Percentiles rank a stretch among this genome's conserved stretches.
These are phyloP conservation scores for Fusarium temperatum DNA, from an alignment of 2,329 filamentous ascomycete genomes.

Conservation along the genomic window DNA sequence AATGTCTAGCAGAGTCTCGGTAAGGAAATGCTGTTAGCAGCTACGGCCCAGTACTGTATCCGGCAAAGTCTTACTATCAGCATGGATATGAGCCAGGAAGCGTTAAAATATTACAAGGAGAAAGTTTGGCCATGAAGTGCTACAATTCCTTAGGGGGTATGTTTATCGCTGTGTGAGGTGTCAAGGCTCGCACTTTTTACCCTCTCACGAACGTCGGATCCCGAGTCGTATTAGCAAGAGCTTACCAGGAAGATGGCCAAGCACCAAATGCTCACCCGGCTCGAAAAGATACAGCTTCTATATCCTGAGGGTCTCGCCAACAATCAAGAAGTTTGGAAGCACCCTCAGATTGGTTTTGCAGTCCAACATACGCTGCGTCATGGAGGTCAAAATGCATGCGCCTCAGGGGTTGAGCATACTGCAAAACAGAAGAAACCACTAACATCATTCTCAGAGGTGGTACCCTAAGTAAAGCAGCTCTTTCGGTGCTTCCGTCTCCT, in stretches of 20 bases:
- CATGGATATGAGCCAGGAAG: not conserved
- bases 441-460: not conserved
- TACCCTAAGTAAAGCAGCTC: not conserved
- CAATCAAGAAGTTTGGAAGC: not conserved
- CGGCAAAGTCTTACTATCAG: not conserved
- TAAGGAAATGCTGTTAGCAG: not conserved
- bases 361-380: not conserved
- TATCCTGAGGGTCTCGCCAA: not conserved
- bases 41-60: not conserved
- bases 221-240: constrained; percentile 1
- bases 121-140: not conserved
- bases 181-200: not conserved
- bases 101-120: not conserved
- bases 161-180: not conserved
- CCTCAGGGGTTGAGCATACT: not conserved
- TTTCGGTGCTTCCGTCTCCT: not conserved
- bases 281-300: not conserved
- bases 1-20: not conserved
- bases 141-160: not conserved
- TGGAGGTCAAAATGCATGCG: not conserved
- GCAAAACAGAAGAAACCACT: not conserved
- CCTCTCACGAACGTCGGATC: not conserved
- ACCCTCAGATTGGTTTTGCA: not conserved
- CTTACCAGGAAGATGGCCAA: not conserved
- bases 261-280: not conserved